These are phyloP conservation scores for Ogataea glucozyma DNA, from an alignment of 805 yeast species.

Conservation along the genomic window DNA sequence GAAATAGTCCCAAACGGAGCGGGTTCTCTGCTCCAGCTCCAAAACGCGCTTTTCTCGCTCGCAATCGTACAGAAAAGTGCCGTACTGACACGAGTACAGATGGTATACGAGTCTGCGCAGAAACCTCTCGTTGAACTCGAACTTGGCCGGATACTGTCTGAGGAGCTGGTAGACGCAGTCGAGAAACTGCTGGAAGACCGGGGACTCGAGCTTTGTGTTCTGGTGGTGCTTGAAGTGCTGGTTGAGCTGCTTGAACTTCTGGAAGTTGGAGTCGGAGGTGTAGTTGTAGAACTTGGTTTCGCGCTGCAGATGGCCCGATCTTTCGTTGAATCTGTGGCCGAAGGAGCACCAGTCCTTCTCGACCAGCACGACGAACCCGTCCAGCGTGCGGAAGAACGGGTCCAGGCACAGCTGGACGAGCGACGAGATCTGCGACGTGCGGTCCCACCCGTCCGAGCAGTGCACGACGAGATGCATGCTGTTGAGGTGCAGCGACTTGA, in stretches of 20 bases:
- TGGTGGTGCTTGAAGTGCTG: constrained; percentile 50
- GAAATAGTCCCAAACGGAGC: constrained; percentile 94
- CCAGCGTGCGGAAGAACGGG: constrained; percentile 83
- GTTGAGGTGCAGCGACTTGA: constrained; percentile 79
- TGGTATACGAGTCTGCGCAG: constrained; percentile 84
- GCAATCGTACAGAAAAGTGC: constrained; percentile 77
- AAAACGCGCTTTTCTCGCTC: constrained; percentile 62
- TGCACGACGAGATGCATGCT: constrained; percentile 83
- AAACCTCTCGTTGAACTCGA: constrained; percentile 89
- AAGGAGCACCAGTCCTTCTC: constrained; percentile 97
- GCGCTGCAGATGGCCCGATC: constrained; percentile 73
- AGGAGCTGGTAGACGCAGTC: constrained; percentile 84
- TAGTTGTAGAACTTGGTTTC: constrained; percentile 52
- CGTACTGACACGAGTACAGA: constrained; percentile 91
- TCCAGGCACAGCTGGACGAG: constrained; percentile 84
- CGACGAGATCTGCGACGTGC: constrained; percentile 88
- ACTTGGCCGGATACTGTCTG: constrained; percentile 66
- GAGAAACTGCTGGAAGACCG: constrained; percentile 90
- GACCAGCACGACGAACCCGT: constrained; percentile 81
- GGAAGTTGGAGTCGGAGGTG: constrained; percentile 34
- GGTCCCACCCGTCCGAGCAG: constrained; percentile 99
- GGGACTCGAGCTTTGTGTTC: constrained; percentile 68
- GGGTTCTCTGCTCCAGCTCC: constrained; percentile 49
- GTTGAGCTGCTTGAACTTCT: constrained; percentile 48
- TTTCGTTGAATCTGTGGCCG: constrained; percentile 85